These are phyloP conservation scores for Sanghuangporus sanghuang DNA, from an alignment of 1,284 basidiomycete genomes.

Conservation along the genomic window DNA sequence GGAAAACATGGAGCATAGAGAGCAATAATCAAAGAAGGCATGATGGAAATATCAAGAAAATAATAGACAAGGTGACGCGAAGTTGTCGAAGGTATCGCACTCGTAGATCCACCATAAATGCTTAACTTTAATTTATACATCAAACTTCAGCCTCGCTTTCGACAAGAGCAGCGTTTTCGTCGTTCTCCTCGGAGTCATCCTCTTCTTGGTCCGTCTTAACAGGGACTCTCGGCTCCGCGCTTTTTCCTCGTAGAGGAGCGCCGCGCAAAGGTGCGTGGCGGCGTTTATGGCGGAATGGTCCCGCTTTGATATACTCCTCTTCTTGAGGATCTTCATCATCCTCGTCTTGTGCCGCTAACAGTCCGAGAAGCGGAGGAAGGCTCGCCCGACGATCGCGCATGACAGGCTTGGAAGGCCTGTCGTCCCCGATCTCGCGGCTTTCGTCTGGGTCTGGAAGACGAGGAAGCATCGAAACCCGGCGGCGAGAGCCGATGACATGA, in stretches of 20 bases:
- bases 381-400: not conserved
- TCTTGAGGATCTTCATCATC: not conserved
- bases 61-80: not conserved
- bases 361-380: not conserved
- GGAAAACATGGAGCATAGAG: not conserved
- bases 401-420: not conserved
- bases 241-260: not conserved
- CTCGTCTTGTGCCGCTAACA: not conserved
- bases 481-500: not conserved
- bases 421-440: slow-evolving; percentile 4
- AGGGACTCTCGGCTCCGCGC: not conserved
- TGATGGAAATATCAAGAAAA: not conserved
- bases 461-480: not conserved
- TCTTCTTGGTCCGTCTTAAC: not conserved
- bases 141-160: slow-evolving; percentile 9
- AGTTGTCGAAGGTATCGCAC: slow-evolving; percentile 3
- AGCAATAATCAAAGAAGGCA: not conserved
- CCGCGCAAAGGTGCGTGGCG: not conserved
- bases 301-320: not conserved
- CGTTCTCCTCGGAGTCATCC: not conserved
- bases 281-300: not conserved
- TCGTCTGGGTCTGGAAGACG: slow-evolving; percentile 6
- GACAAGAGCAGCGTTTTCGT: not conserved
- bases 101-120: not conserved
- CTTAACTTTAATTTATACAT: not conserved